Conservation (phyloP, 192 early-diverging fungal species). For the Entomortierella chlamydospora region DNA sequence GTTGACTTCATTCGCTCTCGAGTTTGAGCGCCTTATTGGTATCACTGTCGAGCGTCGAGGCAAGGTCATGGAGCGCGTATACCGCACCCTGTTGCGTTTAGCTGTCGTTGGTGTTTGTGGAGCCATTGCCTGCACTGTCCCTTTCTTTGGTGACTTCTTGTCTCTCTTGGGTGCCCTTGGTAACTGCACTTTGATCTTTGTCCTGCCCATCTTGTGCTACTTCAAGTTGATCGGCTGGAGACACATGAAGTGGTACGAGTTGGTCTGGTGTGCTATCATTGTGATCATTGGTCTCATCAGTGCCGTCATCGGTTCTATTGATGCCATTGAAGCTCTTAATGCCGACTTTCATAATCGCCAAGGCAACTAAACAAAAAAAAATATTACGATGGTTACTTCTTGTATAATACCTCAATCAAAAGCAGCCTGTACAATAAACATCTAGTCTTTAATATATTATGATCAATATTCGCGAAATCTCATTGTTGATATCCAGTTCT, state of each 20-base stretch:
- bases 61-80: constrained; percentile 58
- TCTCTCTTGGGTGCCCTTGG: constrained; percentile 80
- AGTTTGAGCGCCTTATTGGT: constrained; percentile 74
- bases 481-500: too few relatives aligned
- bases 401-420: neutral
- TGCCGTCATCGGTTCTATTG: constrained; percentile 71
- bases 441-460: neutral
- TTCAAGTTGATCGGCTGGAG: constrained; percentile 74
- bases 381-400: neutral
- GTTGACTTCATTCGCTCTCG: constrained; percentile 77
- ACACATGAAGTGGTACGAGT: constrained; percentile 55
- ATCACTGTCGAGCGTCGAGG: constrained; percentile 65
- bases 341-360: constrained; percentile 38
- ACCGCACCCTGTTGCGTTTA: constrained; percentile 66
- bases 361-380: neutral
- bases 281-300: constrained; percentile 69
- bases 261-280: constrained; percentile 61
- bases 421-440: neutral
- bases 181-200: constrained; percentile 82
- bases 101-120: constrained; percentile 63
- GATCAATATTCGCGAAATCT: too few relatives aligned
- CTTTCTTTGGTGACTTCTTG: constrained; percentile 84
- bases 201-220: constrained; percentile 82
- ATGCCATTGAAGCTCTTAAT: constrained; percentile 68
- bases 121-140: constrained; percentile 69